Evolutionary conservation across 2,329 filamentous ascomycete genomes (phyloP).

Genomic region (Hansfordia pulvinata): DNA sequence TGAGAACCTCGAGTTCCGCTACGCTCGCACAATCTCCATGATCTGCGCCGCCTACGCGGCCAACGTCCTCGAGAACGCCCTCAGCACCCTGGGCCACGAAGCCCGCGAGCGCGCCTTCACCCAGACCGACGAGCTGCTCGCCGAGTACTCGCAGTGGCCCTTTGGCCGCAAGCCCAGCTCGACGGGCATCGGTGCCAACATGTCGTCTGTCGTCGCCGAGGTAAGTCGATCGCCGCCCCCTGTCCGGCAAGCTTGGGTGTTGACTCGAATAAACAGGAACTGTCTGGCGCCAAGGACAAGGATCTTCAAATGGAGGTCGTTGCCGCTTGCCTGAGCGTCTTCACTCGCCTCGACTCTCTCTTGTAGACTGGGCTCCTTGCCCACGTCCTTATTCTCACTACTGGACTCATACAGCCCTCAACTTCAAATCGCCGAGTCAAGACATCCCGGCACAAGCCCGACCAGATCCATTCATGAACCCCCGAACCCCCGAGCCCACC

Average conservation of each 20-base stretch:
- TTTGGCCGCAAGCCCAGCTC: constrained; percentile 74
- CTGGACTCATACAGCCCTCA: too few species aligned
- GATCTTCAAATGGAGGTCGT: constrained; percentile 96
- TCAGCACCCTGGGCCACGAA: constrained; percentile 87
- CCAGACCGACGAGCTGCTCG: constrained; percentile 89
- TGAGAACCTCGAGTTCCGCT: constrained; percentile 87
- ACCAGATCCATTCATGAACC: too few species aligned
- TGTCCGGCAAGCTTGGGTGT: constrained; percentile 6
- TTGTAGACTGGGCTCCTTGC: constrained; percentile 39
- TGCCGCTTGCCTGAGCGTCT: constrained; percentile 90
- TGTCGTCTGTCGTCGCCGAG: constrained; percentile 76
- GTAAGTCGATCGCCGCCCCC: constrained; percentile 21
- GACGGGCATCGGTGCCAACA: constrained; percentile 80
- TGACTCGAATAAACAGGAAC: constrained; percentile 36
- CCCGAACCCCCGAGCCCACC: too few species aligned
- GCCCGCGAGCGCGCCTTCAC: constrained; percentile 88
- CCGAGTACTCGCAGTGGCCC: constrained; percentile 95
- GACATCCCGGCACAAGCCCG: too few species aligned
- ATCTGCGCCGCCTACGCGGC: constrained; percentile 96
- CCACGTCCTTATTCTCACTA: neutral
- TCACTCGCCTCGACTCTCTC: constrained; percentile 91
- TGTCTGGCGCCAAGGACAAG: constrained; percentile 77
- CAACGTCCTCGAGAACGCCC: constrained; percentile 95
- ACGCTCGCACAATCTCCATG: constrained; percentile 85
- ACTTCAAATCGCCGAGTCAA: too few species aligned